Conservation (phyloP, 768 basidiomycete species). For the Tylopilus subfusipes region DNA sequence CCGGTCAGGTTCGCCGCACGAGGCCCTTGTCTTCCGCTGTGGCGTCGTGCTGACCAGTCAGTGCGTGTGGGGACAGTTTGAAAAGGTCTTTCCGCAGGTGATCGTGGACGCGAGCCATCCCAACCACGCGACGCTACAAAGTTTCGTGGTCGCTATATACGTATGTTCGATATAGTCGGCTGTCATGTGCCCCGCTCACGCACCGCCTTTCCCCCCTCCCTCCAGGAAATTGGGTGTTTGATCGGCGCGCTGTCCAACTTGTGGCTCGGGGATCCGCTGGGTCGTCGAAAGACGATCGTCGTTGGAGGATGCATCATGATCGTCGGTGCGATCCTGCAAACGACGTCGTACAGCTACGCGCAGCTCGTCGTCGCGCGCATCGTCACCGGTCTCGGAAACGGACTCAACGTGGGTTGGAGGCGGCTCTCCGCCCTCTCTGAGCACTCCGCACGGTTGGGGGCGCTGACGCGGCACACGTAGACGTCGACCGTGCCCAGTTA, state of each 20-base stretch:
- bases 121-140: slow-evolving; percentile 52
- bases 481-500: slow-evolving; percentile 65
- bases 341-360: slow-evolving; percentile 53
- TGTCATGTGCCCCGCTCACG: background rate
- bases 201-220: background rate
- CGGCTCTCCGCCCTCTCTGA: no score
- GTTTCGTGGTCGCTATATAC: slow-evolving; percentile 58
- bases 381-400: slow-evolving; percentile 63
- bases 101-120: slow-evolving; percentile 37
- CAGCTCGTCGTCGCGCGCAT: slow-evolving; percentile 62
- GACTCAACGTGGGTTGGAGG: slow-evolving; percentile 51
- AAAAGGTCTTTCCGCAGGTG: slow-evolving; percentile 54
- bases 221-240: slow-evolving; percentile 62
- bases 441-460: no score
- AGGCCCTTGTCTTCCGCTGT: background rate
- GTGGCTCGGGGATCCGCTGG: slow-evolving; percentile 56
- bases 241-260: slow-evolving; percentile 61
- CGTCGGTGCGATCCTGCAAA: slow-evolving; percentile 58
- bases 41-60: slow-evolving; percentile 5
- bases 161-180: slow-evolving; percentile 28
- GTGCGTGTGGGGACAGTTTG: slow-evolving; percentile 42
- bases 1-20: slow-evolving; percentile 41
- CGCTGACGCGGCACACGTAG: no score
- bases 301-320: slow-evolving; percentile 60
- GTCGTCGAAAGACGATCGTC: slow-evolving; percentile 55